Base-by-base conservation (phyloP, 768 basidiomycete species). In the Boletus eberwhitei region DNA sequence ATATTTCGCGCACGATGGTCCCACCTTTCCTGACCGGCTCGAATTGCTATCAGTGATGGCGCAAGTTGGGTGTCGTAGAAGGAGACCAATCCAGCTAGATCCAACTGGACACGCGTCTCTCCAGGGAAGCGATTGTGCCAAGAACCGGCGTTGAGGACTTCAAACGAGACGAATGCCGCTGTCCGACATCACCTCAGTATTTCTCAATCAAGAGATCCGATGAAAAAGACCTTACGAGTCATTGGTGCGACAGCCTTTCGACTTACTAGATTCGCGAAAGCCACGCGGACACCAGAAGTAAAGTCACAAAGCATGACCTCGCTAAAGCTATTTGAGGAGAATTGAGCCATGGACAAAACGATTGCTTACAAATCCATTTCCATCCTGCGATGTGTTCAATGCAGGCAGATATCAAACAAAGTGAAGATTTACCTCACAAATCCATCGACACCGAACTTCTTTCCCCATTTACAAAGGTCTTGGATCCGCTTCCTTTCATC, bases 391-490 rank as follows among this genome's bases (percentile, higher is more conserved):
- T 5, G n/a, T 19, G 11, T 48, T 56, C 26, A 60, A 45, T 29
- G 11, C 29, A 48, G 32, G 53, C 24, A 16, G 7, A 44, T 7
- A 14, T 2, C 5, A 6, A 2, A 22, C 0, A 37, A 8, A 32
- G 12, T 1, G 5, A 19, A 5, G 8, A 50, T 19, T 47, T 54
- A 71, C 78, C 80, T 74, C 44, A 80, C 68, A 57, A 75, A 79
- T 5, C 74, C 81, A 64, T 82, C 79, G 4, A 83, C 39, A 7
- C 62, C 68, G 38, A 71, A 70, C 32, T 63, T 53, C 44, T 67
- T 69, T 13, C 76, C 80, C 76, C 79, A 80, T 5, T 70, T 52
- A 60, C 80, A 82, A 19, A 81, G 59, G 2, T 64, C 66, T 4
- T 46, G 22, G 2, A 81, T 70, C 41, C 79, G 71, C 40, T 66